Base-by-base conservation (phyloP, 352 stramenopile species). In the Saprolegnia diclina region DNA sequence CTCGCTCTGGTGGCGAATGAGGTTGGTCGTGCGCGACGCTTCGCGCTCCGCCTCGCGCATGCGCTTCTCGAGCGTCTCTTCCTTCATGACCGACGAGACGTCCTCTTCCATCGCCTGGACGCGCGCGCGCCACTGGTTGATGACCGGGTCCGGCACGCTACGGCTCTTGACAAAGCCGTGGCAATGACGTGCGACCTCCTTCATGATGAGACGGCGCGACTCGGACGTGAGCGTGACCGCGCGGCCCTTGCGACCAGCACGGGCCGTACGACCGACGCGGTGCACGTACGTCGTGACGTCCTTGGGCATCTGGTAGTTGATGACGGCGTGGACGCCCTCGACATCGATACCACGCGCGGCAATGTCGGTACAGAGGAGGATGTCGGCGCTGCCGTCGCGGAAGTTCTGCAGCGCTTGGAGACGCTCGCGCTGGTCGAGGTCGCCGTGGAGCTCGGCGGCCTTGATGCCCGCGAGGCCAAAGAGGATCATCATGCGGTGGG, bases 221-320 rank as follows among this genome's bases (percentile, higher is more conserved):
- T 98, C 92, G 38, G 88, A 94, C 67, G 88, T 96, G 32, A 97
- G 84, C 55, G 90, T 97, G 54, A 97, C 88, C 0, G 89, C 86
- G 71, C 84, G 85, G 65, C 87, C 85, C 64, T 96, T 96, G 72
- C 96, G 92, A 18, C 97, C 97, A 21, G 97, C 97, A 82, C 98
- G 92, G 42, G 97, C 98, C 37, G 97, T 99, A 74, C 98, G 90
- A 44, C 97, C 97, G 55, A 99, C 97, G 62, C 98, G 89, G 80
- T 99, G 97, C 22, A 99, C 96, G 75, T 99, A 99, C 0, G 94
- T 99, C 42, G 92, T 96, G 14, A 98, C 87, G 68, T 99, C 89
- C 73, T 97, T 95, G 0, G 98, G 97, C 96, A 99, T 99, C 76
- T 99, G 97, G 81, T 98, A 99, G 82, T 99, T 99, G 76, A 99